Evolutionary conservation across 1,139 yeast species (phyloP), one percentile per base, ranked within the genome.

Genomic region (Suhomyces chickasaworum): DNA sequence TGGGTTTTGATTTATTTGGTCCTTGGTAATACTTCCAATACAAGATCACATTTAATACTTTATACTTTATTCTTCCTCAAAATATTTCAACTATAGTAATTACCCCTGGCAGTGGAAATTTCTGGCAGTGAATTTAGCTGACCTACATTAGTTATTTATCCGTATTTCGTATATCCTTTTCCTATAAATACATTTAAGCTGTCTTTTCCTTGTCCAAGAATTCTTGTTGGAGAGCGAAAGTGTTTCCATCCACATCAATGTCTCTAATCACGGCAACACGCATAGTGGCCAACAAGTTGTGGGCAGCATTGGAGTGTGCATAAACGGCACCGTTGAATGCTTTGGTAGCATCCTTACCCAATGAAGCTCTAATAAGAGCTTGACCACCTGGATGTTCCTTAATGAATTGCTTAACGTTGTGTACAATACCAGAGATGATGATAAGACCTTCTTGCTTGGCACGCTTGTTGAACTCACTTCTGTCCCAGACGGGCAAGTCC

Each of bases 321-420:
- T 93, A 93, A 37, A 93, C 99, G 62, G 97, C 98, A 62, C 99
- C 99, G 66, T 90, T 90, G 79, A 93, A 93, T 2, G 96, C 98
- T 61, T 89, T 88, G 34, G 98, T 90, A 42, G 97, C 97, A 68
- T 93, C 99, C 71, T 89, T 91, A 63, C 98, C 98, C 55, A 86
- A 75, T 8, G 97, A 90, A 34, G 96, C 87, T 64, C 82, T 78
- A 55, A 93, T 76, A 57, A 93, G 79, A 43, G 96, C 89, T 66
- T 83, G 86, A 57, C 99, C 99, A 79, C 99, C 99, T 51, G 99
- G 99, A 71, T 93, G 99, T 63, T 88, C 90, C 58, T 86, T 85
- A 59, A 93, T 80, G 67, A 91, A 93, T 41, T 77, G 77, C 53
- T 91, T 76, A 53, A 90, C 91, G 63, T 91, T 95, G 71, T 95